Evolutionary conservation across 176 grass and related monocot species (phyloP).

Genomic region (Guadua angustifolia): DNA sequence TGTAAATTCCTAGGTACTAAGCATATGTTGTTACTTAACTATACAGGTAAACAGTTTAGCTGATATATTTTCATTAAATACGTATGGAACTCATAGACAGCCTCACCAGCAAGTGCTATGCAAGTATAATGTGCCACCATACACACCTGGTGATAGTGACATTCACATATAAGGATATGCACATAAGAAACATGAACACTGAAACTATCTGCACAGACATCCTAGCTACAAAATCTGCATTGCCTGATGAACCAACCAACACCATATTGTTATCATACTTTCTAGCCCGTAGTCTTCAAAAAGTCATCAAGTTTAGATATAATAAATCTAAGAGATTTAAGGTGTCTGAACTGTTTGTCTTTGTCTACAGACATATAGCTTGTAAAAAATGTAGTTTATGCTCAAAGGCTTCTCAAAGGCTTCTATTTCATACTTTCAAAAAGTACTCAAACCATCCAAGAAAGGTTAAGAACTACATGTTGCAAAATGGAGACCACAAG

Average conservation of each 20-base stretch:
- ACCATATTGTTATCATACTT: neutral
- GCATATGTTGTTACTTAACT: slow-evolving; percentile 22
- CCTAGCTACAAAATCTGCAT: slow-evolving; percentile 11
- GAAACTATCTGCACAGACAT: neutral
- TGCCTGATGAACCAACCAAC: slow-evolving; percentile 18
- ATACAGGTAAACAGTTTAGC: neutral
- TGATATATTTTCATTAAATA: slow-evolving; percentile 28
- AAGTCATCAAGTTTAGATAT: slow-evolving; percentile 7
- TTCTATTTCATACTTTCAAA: neutral
- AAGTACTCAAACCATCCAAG: neutral
- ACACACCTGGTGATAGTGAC: neutral
- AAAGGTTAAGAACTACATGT: neutral
- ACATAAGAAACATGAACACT: slow-evolving; percentile 25
- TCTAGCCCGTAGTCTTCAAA: neutral
- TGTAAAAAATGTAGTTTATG: slow-evolving; percentile 16
- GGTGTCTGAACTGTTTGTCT: neutral
- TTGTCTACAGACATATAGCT: neutral
- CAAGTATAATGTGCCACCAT: neutral
- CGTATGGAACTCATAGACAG: neutral
- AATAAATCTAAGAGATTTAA: slow-evolving; percentile 27
- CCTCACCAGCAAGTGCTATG: neutral
- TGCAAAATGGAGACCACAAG: too few species aligned
- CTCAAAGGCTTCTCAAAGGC: neutral
- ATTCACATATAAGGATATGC: slow-evolving; percentile 23
- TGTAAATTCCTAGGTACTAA: slow-evolving; percentile 17